These are phyloP conservation scores for Pseudonitzschia delicatissima DNA, from an alignment of 108 stramenopile species.

Conservation along the genomic window DNA sequence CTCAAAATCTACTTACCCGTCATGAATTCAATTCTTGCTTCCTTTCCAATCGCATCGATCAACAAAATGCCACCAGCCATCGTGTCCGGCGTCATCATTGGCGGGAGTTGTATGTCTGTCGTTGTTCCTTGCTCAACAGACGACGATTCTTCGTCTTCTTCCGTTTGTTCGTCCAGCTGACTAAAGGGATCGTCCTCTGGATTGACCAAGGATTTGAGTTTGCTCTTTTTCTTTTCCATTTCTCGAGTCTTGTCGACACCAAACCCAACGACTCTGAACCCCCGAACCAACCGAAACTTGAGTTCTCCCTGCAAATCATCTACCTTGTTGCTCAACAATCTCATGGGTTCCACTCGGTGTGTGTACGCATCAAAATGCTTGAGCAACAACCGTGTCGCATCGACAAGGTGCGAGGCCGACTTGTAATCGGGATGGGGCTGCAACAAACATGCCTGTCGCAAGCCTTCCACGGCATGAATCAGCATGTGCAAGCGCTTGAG, in stretches of 20 bases:
- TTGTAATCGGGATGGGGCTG: conserved; percentile 74
- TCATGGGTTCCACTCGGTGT: conserved; percentile 59
- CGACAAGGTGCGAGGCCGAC: conserved; percentile 88
- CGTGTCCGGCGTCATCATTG: conserved; percentile 47
- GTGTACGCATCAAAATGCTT: conserved; percentile 81
- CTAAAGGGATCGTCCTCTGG: conserved; percentile 15
- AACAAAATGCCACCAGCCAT: conserved; percentile 89
- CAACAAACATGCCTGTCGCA: conserved; percentile 62
- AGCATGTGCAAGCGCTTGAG: conserved; percentile 98
- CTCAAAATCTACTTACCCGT: conserved; percentile 10
- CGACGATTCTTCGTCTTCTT: conserved; percentile 29
- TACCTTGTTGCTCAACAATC: conserved; percentile 59
- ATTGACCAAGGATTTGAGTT: conserved; percentile 16
- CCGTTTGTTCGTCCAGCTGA: conserved; percentile 16
- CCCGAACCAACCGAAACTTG: conserved; percentile 53
- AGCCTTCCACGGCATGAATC: conserved; percentile 90
- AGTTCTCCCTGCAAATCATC: conserved; percentile 53
- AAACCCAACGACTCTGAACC: conserved; percentile 65
- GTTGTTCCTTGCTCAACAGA: conserved; percentile 3
- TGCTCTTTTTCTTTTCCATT: conserved; percentile 39
- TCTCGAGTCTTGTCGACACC: conserved; percentile 38
- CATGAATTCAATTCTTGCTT: conserved; percentile 72
- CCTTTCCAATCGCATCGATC: conserved; percentile 91
- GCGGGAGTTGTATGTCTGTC: conserved; percentile 19
- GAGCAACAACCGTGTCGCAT: conserved; percentile 87